Conservation (phyloP, 2,329 filamentous ascomycete species). For the Trichoderma koningiopsis region DNA sequence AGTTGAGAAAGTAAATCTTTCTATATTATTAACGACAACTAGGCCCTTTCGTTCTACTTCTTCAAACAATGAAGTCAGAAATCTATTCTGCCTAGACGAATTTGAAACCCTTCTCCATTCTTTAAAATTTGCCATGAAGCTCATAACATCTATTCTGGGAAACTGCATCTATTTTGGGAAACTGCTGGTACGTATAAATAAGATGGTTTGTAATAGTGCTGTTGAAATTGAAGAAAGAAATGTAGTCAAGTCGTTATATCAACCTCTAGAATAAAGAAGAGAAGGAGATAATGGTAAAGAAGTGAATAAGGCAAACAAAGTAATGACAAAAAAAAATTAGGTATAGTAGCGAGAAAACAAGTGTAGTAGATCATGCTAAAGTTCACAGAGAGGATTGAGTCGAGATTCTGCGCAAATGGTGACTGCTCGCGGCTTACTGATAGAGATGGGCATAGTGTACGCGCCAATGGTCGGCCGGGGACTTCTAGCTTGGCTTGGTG, state of each 20-base stretch:
- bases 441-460: constrained; percentile 28
- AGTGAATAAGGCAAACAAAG: background rate
- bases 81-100: background rate
- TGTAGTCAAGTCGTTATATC: background rate
- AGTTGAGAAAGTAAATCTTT: no score
- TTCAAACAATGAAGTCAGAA: background rate
- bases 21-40: no score
- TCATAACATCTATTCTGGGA: background rate
- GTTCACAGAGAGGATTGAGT: background rate
- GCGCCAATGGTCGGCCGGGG: constrained; percentile 35
- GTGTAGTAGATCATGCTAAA: background rate
- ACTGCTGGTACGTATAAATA: background rate
- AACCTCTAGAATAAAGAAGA: background rate
- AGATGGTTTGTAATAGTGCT: background rate
- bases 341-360: background rate
- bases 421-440: background rate
- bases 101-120: background rate
- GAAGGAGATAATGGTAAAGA: background rate
- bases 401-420: background rate
- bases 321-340: background rate
- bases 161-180: no score
- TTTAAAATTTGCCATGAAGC: background rate
- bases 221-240: background rate
- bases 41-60: no score
- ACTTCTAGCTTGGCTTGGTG: constrained; percentile 34